Conservation (phyloP, 164 flowering plant genomes). For the Chimonanthus salicifolius region DNA sequence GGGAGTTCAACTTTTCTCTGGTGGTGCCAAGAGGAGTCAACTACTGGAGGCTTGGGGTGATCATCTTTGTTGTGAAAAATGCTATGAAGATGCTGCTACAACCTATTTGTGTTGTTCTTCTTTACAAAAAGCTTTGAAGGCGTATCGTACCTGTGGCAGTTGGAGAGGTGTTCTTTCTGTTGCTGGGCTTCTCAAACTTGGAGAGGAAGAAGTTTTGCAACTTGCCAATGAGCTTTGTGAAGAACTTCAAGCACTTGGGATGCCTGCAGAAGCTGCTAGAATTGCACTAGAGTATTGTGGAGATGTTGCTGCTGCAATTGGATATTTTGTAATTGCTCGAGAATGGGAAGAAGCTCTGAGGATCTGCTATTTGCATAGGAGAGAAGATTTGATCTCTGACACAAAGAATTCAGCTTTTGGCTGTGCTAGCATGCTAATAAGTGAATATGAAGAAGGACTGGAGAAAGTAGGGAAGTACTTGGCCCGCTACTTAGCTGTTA, state of each 20-base stretch:
- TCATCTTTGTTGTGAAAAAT: conserved; percentile 56
- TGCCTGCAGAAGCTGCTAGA: conserved; percentile 91
- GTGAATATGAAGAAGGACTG: conserved; percentile 70
- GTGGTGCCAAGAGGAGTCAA: conserved; percentile 42
- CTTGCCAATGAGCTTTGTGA: conserved; percentile 89
- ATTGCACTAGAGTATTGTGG: conserved; percentile 81
- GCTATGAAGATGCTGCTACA: conserved; percentile 85
- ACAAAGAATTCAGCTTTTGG: conserved; percentile 61
- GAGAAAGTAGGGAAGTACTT: conserved; percentile 95
- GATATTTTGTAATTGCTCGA: conserved; percentile 62
- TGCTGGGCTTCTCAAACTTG: conserved; percentile 71
- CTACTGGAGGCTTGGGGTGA: conserved; percentile 97
- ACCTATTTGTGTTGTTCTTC: conserved; percentile 68
- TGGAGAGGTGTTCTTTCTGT: conserved; percentile 85
- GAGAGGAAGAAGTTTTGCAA: conserved; percentile 45
- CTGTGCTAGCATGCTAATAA: conserved; percentile 53
- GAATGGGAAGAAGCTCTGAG: conserved; percentile 97
- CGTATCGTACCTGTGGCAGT: conserved; percentile 77
- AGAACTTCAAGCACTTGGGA: conserved; percentile 89
- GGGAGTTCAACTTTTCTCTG: conserved; percentile 62
- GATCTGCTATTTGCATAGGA: conserved; percentile 58
- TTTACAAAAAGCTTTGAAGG: conserved; percentile 77
- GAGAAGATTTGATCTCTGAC: conserved; percentile 54
- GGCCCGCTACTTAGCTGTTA: conserved; percentile 84
- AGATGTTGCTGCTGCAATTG: conserved; percentile 53